Percentiles rank a stretch among this genome's conserved stretches.
phyloP scores from a whole-genome alignment of 2,329 filamentous ascomycete species.

The Trichoderma sp. region DNA sequence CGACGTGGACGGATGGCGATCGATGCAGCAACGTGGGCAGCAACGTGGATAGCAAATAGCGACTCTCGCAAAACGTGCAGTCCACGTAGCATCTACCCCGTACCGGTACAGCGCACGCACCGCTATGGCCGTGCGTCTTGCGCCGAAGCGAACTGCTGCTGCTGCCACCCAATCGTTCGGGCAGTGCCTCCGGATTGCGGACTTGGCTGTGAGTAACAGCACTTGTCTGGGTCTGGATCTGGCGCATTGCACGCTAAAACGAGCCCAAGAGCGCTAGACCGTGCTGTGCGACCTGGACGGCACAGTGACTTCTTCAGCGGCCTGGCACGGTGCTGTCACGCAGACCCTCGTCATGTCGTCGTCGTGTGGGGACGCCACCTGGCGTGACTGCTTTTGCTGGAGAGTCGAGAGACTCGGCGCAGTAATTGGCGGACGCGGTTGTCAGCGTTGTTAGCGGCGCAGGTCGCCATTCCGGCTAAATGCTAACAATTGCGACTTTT shows the following conservation, averaged over 20 bases:
- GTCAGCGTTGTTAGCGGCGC: slow-evolving; percentile 13
- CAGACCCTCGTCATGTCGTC: slow-evolving; percentile 29
- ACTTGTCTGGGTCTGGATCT: neutral
- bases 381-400: slow-evolving; percentile 18
- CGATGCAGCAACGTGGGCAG: slow-evolving; percentile 8
- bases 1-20: slow-evolving; percentile 24
- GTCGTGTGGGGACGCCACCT: slow-evolving; percentile 28
- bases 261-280: neutral
- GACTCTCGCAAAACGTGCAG: neutral
- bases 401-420: neutral
- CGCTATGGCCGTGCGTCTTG: neutral
- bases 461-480: slow-evolving; percentile 3
- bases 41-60: neutral
- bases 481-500: slow-evolving; percentile 17
- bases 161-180: neutral
- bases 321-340: slow-evolving; percentile 28
- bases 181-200: slow-evolving; percentile 1
- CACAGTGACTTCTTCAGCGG: neutral
- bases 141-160: neutral
- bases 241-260: neutral
- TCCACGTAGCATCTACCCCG: neutral
- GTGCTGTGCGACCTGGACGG: neutral
- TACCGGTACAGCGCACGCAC: neutral
- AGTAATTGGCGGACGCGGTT: neutral
- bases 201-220: neutral